Percentiles rank a stretch among this genome's conserved stretches.
These are phyloP conservation scores for Ampelomyces quisqualis DNA, from an alignment of 2,329 filamentous ascomycete species.

Conservation along the genomic window DNA sequence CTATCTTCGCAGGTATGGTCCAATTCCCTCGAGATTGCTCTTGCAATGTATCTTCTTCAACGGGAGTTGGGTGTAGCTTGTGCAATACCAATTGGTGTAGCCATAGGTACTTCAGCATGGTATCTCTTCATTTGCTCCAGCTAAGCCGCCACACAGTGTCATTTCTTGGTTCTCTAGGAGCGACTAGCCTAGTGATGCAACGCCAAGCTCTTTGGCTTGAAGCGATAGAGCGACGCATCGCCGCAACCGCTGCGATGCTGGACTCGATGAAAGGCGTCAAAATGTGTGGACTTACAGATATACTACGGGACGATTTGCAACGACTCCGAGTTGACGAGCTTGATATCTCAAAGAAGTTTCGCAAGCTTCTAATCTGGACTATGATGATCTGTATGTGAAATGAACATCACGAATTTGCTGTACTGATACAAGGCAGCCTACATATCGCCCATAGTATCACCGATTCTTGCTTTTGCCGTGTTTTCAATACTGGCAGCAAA, in stretches of 20 bases:
- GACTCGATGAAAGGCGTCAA: slow-evolving; percentile 52
- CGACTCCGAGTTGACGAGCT: slow-evolving; percentile 38
- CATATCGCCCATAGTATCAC: slow-evolving; percentile 41
- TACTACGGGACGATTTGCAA: slow-evolving; percentile 33
- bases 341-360: slow-evolving; percentile 38
- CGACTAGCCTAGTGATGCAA: slow-evolving; percentile 34
- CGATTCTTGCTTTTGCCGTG: slow-evolving; percentile 50
- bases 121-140: too few relatives aligned
- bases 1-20: slow-evolving; percentile 28
- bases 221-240: slow-evolving; percentile 48
- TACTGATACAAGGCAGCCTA: slow-evolving; percentile 25
- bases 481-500: slow-evolving; percentile 47
- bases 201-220: slow-evolving; percentile 47
- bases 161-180: slow-evolving; percentile 29
- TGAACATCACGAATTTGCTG: background rate
- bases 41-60: slow-evolving; percentile 53
- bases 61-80: slow-evolving; percentile 52
- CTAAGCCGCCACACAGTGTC: too few relatives aligned
- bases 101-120: slow-evolving; percentile 31
- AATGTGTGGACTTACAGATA: slow-evolving; percentile 45
- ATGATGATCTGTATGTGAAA: slow-evolving; percentile 37
- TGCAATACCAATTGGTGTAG: slow-evolving; percentile 50
- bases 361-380: slow-evolving; percentile 41
- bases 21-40: slow-evolving; percentile 45
- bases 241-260: slow-evolving; percentile 46